Conservation (phyloP, 108 stramenopile genomes). For the Cyclotella distinguenda region DNA sequence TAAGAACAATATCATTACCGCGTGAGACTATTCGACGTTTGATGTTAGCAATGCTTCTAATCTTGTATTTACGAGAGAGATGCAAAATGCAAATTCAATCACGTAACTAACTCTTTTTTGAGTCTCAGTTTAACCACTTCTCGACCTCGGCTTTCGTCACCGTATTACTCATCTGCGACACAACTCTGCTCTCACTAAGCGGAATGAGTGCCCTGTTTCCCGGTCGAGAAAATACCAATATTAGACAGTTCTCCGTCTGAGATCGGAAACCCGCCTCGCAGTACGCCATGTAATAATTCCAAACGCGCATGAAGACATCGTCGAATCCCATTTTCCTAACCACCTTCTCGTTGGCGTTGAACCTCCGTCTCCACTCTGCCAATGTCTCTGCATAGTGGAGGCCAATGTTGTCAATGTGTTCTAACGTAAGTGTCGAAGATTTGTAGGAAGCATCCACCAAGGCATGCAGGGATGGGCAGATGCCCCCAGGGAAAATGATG, state of each 20-base stretch:
- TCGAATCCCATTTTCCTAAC: slow-evolving; percentile 89
- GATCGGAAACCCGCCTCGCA: slow-evolving; percentile 94
- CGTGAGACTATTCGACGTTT: too few species aligned
- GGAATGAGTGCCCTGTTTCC: slow-evolving; percentile 65
- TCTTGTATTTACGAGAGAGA: too few species aligned
- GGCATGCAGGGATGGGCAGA: slow-evolving; percentile 88
- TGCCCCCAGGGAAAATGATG: slow-evolving; percentile 94
- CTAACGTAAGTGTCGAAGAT: slow-evolving; percentile 74
- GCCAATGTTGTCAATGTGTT: slow-evolving; percentile 90
- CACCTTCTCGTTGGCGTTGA: slow-evolving; percentile 67
- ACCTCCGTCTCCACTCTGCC: slow-evolving; percentile 91
- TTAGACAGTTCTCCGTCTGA: slow-evolving; percentile 75
- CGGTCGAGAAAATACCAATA: slow-evolving; percentile 75
- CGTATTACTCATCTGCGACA: slow-evolving; percentile 54
- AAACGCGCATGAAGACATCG: slow-evolving; percentile 90
- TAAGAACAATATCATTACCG: too few species aligned
- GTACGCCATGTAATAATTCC: slow-evolving; percentile 96
- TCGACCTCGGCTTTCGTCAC: slow-evolving; percentile 56
- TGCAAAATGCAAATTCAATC: too few species aligned
- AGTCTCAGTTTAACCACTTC: slow-evolving; percentile 49
- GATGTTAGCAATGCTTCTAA: too few species aligned
- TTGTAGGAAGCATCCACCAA: slow-evolving; percentile 85
- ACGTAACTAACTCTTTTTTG: neutral
- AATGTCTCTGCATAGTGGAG: slow-evolving; percentile 95
- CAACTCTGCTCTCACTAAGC: slow-evolving; percentile 61